Evolutionary conservation across 305 asterid genomes (phyloP).

Genomic region (Plantago lanceolata): DNA sequence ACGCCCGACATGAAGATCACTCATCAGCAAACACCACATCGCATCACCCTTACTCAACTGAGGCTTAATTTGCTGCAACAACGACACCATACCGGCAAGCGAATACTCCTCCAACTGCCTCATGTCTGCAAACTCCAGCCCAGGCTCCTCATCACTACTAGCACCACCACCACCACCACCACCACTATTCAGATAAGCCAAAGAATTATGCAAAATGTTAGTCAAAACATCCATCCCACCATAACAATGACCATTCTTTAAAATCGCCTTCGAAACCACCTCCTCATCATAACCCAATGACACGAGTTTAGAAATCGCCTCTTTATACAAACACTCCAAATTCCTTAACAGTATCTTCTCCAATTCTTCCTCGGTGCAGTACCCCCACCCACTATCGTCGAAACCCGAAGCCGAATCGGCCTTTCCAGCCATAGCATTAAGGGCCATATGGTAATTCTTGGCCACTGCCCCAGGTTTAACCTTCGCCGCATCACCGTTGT

Average conservation of each 20-base stretch:
- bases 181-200: constrained; percentile 54
- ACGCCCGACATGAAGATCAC: constrained; percentile 78
- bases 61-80: constrained; percentile 60
- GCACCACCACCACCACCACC: constrained; percentile 36
- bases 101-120: constrained; percentile 54
- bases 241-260: constrained; percentile 63
- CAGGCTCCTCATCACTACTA: constrained; percentile 41
- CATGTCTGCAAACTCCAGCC: constrained; percentile 47
- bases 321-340: constrained; percentile 53
- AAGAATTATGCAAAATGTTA: constrained; percentile 60
- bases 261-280: constrained; percentile 51
- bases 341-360: constrained; percentile 53
- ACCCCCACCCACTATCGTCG: constrained; percentile 54
- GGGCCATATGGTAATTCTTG: constrained; percentile 23
- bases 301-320: constrained; percentile 51
- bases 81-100: constrained; percentile 51
- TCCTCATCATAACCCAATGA: constrained; percentile 59
- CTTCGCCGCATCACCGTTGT: constrained; percentile 1
- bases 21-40: constrained; percentile 92
- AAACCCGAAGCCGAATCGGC: constrained; percentile 5
- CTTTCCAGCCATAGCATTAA: constrained; percentile 21
- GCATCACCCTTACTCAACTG: constrained; percentile 62
- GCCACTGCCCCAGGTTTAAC: constrained; percentile 4
- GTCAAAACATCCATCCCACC: constrained; percentile 84
- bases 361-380: constrained; percentile 67